Evolutionary conservation across 2,329 filamentous ascomycete genomes (phyloP).

Genomic region (Cladosporium phlei): DNA sequence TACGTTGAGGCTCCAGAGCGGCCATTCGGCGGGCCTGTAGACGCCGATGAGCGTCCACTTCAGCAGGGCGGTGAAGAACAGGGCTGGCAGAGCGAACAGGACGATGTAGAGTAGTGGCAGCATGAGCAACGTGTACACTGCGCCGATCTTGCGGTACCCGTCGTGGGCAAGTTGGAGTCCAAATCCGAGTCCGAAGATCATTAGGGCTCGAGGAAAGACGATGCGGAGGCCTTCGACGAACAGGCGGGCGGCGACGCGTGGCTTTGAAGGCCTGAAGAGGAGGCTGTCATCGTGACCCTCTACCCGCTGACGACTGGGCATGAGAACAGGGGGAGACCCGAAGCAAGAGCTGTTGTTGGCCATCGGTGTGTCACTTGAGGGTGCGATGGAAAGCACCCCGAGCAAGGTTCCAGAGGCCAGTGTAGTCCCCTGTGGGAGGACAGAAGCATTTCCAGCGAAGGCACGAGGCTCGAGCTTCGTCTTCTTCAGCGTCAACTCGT

Average conservation of each 20-base stretch:
- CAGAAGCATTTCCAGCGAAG: conserved; percentile 22
- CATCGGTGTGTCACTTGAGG: conserved; percentile 17
- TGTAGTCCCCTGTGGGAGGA: conserved; percentile 22
- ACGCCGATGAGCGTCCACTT: conserved; percentile 24
- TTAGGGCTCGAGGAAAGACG: conserved; percentile 23
- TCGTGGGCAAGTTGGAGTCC: conserved; percentile 19
- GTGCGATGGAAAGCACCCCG: conserved; percentile 23
- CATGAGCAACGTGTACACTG: conserved; percentile 23
- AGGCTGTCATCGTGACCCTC: conserved; percentile 21
- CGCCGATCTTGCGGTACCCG: conserved; percentile 21
- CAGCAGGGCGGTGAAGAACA: conserved; percentile 18
- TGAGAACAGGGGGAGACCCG: conserved; percentile 22
- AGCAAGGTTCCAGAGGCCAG: conserved; percentile 22
- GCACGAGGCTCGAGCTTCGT: conserved; percentile 21
- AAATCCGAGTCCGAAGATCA: conserved; percentile 25
- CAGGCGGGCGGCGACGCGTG: conserved; percentile 21
- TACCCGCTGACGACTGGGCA: conserved; percentile 23
- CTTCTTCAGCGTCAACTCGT: conserved; percentile 22
- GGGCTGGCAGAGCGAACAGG: conserved; percentile 21
- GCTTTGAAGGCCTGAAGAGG: conserved; percentile 20
- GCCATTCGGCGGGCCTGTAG: conserved; percentile 23
- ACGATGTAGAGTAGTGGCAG: conserved; percentile 25
- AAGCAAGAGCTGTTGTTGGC: conserved; percentile 21
- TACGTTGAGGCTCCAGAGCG: conserved; percentile 24
- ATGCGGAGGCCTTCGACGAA: conserved; percentile 23